These are phyloP conservation scores for Phytophthora tubulina DNA, from an alignment of 352 stramenopile genomes.

Conservation along the genomic window DNA sequence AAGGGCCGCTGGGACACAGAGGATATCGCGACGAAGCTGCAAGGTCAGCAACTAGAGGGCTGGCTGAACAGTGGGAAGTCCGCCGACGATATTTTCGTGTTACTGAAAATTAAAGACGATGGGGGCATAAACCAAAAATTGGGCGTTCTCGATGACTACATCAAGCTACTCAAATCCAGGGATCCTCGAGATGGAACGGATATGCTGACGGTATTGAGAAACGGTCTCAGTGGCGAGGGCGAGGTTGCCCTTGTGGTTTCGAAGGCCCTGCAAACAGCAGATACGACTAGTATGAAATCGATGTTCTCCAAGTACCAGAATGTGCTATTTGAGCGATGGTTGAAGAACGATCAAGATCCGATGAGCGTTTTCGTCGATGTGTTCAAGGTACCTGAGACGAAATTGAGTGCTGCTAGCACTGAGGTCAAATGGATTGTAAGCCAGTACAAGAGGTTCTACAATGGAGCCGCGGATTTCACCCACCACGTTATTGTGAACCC, in stretches of 20 bases:
- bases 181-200: background rate
- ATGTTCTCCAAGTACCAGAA: background rate
- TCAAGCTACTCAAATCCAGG: background rate
- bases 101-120: conserved; percentile 2
- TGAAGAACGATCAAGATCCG: background rate
- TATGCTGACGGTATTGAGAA: background rate
- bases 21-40: background rate
- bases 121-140: background rate
- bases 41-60: background rate
- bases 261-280: background rate
- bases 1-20: background rate
- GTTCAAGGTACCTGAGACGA: background rate
- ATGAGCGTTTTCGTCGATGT: background rate
- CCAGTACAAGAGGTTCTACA: background rate
- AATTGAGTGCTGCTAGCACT: background rate
- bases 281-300: too few species aligned
- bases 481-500: too few species aligned
- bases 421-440: background rate
- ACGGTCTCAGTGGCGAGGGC: background rate
- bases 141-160: background rate
- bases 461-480: background rate
- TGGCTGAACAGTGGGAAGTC: background rate
- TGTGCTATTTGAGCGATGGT: background rate
- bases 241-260: background rate
- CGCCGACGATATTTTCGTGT: background rate